A percentile compares a stretch with the other conserved stretches of the same genome.
Evolutionary conservation across 2,329 filamentous ascomycete genomes (phyloP).

Genomic region (Colletotrichum lupini): DNA sequence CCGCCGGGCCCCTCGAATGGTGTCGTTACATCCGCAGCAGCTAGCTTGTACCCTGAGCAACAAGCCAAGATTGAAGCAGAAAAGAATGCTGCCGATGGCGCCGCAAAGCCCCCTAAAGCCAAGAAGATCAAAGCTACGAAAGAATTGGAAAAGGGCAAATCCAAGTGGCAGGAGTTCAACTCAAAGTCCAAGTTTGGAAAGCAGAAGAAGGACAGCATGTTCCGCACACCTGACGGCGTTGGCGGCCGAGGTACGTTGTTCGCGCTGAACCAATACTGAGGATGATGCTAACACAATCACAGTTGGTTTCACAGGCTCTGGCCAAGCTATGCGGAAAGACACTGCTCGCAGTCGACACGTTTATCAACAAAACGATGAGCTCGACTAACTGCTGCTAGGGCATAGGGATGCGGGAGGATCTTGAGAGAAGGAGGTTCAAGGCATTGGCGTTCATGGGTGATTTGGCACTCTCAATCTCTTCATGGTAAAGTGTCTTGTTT

Average conservation of each 20-base stretch:
- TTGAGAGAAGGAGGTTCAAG: constrained; percentile 33
- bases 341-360: constrained; percentile 83
- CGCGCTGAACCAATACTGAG: not conserved
- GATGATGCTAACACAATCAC: constrained; percentile 22
- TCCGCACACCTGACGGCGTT: constrained; percentile 88
- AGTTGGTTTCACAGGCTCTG: constrained; percentile 98
- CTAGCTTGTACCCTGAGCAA: constrained; percentile 66
- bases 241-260: constrained; percentile 79
- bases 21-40: constrained; percentile 66
- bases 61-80: constrained; percentile 66
- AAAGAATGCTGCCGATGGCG: constrained; percentile 71
- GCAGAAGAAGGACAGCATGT: constrained; percentile 95
- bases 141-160: constrained; percentile 90
- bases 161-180: constrained; percentile 94
- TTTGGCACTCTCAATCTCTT: constrained; percentile 34
- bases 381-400: constrained; percentile 65
- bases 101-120: constrained; percentile 78
- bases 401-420: constrained; percentile 39
- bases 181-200: constrained; percentile 79
- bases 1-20: constrained; percentile 52
- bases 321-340: constrained; percentile 96
- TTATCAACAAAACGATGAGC: constrained; percentile 81
- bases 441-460: constrained; percentile 35
- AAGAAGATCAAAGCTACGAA: constrained; percentile 94
- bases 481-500: constrained; percentile 36